phyloP scores from a whole-genome alignment of 1,284 basidiomycete species.

The Moniliophthora roreri region DNA sequence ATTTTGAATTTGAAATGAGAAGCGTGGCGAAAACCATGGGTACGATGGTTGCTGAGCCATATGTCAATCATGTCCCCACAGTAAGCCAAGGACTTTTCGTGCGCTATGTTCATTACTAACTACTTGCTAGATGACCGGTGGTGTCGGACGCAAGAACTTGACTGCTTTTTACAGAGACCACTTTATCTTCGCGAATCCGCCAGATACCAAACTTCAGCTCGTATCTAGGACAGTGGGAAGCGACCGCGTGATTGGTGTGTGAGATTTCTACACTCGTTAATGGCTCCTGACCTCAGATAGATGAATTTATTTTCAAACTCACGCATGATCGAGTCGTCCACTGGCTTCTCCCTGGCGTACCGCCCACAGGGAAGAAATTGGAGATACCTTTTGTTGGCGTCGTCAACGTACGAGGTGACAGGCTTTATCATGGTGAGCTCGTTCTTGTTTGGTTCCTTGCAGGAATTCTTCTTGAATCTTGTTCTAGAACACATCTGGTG shows the following conservation, averaged over 20 bases:
- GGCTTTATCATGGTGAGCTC: constrained; percentile 42
- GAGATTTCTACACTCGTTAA: not conserved
- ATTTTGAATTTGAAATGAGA: constrained; percentile 47
- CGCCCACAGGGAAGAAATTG: constrained; percentile 47
- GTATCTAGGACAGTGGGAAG: constrained; percentile 53
- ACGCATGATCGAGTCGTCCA: constrained; percentile 47
- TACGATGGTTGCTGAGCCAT: constrained; percentile 53
- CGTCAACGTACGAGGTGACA: constrained; percentile 56
- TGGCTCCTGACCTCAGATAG: constrained; percentile 21
- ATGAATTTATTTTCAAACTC: constrained; percentile 46
- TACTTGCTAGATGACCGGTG: constrained; percentile 46
- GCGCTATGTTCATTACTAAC: not conserved
- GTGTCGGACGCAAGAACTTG: constrained; percentile 48
- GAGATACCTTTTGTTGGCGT: constrained; percentile 54
- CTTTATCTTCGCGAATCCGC: constrained; percentile 51
- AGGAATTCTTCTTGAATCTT: constrained; percentile 1
- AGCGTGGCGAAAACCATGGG: constrained; percentile 55
- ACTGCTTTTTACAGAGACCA: constrained; percentile 54
- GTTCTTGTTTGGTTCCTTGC: not conserved
- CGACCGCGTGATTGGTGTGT: constrained; percentile 46
- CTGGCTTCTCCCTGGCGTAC: constrained; percentile 50
- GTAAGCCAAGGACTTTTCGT: constrained; percentile 25
- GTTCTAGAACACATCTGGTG: constrained; percentile 48
- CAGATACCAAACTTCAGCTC: constrained; percentile 39
- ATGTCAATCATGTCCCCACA: constrained; percentile 49